phyloP scores from a whole-genome alignment of 129 eudicot genomes.

The Dittrichia graveolens region DNA sequence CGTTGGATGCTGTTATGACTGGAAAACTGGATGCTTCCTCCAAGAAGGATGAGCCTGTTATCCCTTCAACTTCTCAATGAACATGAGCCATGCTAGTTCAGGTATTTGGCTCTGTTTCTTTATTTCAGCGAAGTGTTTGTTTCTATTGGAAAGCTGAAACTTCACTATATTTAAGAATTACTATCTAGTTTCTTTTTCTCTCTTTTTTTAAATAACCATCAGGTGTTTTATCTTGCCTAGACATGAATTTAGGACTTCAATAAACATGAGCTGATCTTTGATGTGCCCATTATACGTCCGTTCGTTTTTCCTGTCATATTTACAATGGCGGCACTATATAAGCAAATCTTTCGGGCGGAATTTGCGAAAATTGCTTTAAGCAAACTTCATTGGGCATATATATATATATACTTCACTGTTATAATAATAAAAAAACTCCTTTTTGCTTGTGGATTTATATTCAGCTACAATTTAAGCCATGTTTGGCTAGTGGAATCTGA shows the following conservation, averaged over 20 bases:
- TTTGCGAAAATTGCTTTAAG: too few relatives aligned
- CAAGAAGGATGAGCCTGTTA: slow-evolving; percentile 55
- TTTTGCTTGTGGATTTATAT: too few relatives aligned
- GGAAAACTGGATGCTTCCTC: slow-evolving; percentile 52
- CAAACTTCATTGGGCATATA: too few relatives aligned
- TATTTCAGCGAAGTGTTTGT: slow-evolving; percentile 9
- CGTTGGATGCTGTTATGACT: slow-evolving; percentile 60
- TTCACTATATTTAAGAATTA: slow-evolving; percentile 13
- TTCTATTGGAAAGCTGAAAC: slow-evolving; percentile 32
- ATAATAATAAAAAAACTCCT: too few relatives aligned
- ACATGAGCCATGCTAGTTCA: slow-evolving; percentile 14
- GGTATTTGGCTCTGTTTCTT: slow-evolving; percentile 10
- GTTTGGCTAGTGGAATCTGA: too few relatives aligned
- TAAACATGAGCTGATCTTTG: slow-evolving; percentile 18
- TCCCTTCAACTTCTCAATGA: slow-evolving; percentile 34
- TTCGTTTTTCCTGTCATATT: too few relatives aligned
- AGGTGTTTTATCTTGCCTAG: slow-evolving; percentile 18
- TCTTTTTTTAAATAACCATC: slow-evolving; percentile 16
- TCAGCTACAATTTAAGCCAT: too few relatives aligned
- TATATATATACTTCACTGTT: too few relatives aligned
- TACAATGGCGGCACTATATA: too few relatives aligned
- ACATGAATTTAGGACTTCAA: slow-evolving; percentile 22
- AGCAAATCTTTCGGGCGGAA: too few relatives aligned
- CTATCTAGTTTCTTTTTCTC: not conserved
- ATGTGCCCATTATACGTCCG: not conserved